Base-by-base conservation (phyloP, 805 yeast species). In the Schizosaccharomyces pombe region DNA sequence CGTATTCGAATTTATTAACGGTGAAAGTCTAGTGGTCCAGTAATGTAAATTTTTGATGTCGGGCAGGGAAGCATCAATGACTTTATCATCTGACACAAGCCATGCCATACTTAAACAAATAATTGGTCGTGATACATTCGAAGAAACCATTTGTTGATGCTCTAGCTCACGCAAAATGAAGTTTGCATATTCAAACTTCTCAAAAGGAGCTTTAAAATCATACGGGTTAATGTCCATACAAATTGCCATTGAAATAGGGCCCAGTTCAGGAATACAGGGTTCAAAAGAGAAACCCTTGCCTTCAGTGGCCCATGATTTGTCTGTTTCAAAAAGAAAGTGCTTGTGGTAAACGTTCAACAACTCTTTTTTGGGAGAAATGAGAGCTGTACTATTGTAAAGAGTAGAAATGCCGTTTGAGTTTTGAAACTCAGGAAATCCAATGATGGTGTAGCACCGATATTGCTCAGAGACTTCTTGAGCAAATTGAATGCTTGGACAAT, bases 181-280 rank as follows among this genome's bases (percentile, higher is more conserved):
- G 30, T 66, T 63, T 0, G 87, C 73, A 65, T 82, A 84, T 64
- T 87, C 96, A 62, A 75, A 85, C 28, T 70, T 72, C 37, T 73
- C 70, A 66, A 85, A 86, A 0, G 93, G 86, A 1, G 94, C 85
- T 58, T 75, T 70, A 64, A 87, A 87, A 63, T 82, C 72, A 64
- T 83, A 82, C 0, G 95, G 95, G 63, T 84, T 86, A 57, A 87
- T 65, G 67, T 87, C 97, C 96, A 87, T 87, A 64, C 97, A 87
- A 4, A 87, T 85, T 0, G 95, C 97, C 55, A 87, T 70, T 33
- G 79, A 72, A 1, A 81, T 68, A 49, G 34, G 34, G 30, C 34
- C 39, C 14, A 49, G 30, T 4, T 28, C 22, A 2, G 22, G 24
- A 4, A 47, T 5, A 3, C 31, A 53, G 9, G 14, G 12, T 28